Evolutionary conservation across 441 rosid species (phyloP).

Genomic region (Cnidoscolus chayamansa): DNA sequence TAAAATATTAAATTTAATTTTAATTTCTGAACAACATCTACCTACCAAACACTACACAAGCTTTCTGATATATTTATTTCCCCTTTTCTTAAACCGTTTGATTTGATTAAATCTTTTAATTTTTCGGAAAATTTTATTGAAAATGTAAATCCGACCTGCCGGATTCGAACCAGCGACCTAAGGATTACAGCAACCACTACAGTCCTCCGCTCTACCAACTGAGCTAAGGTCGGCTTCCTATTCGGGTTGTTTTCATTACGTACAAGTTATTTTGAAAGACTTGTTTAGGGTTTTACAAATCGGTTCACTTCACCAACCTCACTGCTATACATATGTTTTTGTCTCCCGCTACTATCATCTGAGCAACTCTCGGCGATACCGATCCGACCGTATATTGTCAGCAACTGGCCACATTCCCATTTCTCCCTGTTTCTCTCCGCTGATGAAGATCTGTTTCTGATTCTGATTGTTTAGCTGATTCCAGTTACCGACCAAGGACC

Average conservation of each 20-base stretch:
- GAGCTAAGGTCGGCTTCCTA: constrained; percentile 56
- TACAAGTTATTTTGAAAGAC: no score
- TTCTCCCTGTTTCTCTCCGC: not conserved
- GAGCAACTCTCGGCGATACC: not conserved
- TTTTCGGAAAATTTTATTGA: no score
- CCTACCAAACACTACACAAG: no score
- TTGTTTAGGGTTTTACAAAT: constrained; percentile 11
- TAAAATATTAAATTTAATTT: no score
- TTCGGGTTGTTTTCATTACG: no score
- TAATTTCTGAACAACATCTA: no score
- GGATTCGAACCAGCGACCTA: constrained; percentile 44
- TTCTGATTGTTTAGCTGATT: not conserved
- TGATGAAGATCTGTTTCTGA: not conserved
- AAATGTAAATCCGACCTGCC: constrained; percentile 30
- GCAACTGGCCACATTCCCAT: not conserved
- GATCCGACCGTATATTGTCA: not conserved
- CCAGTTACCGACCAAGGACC: not conserved
- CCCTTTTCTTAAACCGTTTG: no score
- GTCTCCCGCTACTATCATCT: not conserved
- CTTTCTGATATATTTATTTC: no score
- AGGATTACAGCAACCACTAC: constrained; percentile 35
- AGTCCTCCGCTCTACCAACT: constrained; percentile 71
- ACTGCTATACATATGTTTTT: not conserved
- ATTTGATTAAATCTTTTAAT: no score
- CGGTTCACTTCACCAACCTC: not conserved